A percentile compares a stretch with the other conserved stretches of the same genome.
phyloP scores from a whole-genome alignment of 768 basidiomycete species.

The Lactarius trivialis region DNA sequence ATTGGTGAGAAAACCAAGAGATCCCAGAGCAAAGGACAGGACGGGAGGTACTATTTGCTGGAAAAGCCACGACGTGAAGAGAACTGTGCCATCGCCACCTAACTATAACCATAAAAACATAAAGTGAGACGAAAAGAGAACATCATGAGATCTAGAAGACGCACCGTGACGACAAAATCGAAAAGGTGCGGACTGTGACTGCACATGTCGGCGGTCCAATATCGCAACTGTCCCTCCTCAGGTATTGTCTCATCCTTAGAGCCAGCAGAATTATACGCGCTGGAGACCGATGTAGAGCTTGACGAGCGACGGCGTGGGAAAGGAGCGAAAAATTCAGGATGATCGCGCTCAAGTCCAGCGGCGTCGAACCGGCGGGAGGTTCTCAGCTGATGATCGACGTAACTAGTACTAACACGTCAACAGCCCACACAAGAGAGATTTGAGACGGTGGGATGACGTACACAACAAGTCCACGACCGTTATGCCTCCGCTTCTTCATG shows the following conservation, averaged over 20 bases:
- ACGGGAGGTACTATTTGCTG: constrained; percentile 98
- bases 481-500: constrained; percentile 76
- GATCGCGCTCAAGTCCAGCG: constrained; percentile 73
- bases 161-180: constrained; percentile 94
- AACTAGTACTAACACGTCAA: constrained; percentile 40
- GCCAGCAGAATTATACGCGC: constrained; percentile 42
- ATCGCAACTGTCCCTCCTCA: constrained; percentile 88
- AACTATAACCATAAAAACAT: constrained; percentile 46
- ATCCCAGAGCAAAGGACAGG: constrained; percentile 93
- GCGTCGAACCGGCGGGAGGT: constrained; percentile 92
- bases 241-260: constrained; percentile 36
- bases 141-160: constrained; percentile 27
- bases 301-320: constrained; percentile 70
- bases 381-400: constrained; percentile 89
- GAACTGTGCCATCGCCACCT: constrained; percentile 95
- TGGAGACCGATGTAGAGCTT: constrained; percentile 54
- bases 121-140: background rate
- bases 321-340: constrained; percentile 85
- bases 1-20: constrained; percentile 94
- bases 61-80: constrained; percentile 99
- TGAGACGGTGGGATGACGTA: constrained; percentile 32
- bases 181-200: constrained; percentile 84
- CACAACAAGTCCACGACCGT: constrained; percentile 82
- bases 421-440: constrained; percentile 20
- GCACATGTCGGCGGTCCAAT: constrained; percentile 98